Base-by-base conservation (phyloP, 1,139 yeast species). In the Petasospora fabianii region DNA sequence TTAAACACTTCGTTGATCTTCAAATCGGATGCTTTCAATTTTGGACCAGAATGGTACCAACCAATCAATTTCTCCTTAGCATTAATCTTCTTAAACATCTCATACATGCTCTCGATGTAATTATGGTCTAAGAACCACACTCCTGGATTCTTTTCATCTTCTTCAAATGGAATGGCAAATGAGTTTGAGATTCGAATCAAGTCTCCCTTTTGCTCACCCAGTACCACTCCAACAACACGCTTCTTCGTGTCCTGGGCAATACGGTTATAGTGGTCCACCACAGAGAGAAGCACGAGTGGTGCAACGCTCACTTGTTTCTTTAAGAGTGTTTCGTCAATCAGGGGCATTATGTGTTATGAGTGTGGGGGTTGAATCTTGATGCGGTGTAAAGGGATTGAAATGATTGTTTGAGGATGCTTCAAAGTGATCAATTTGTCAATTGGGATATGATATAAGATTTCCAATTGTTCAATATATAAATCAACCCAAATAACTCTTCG, bases 1-100 rank as follows among this genome's bases (percentile, higher is more conserved):
- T 84, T 90, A 68, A 94, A 88, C 36, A 82, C 64, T 51, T 92
- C 97, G 58, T 90, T 92, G 58, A 94, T 92, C 59, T 84, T 86
- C 51, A 92, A 71, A 61, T 94, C 99, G 14, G 95, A 82, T 3
- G 92, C 76, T 54, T 79, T 80, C 53, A 94, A 74, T 62, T 90
- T 88, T 12, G 97, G 97, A 1, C 98, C 99, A 14, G 96, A 82
- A 61, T 94, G 99, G 60, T 94, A 94, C 99, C 99, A 94, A 10
- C 99, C 99, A 61, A 94, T 81, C 43, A 94, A 72, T 61, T 80
- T 85, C 61, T 94, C 99, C 66, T 86, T 87, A 20, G 98, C 99
- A 66, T 90, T 92, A 59, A 92, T 92, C 64, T 94, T 92, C 61
- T 85, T 87, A 66, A 87, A 92, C 99, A 94, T 94, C 53, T 88